Base-by-base conservation (phyloP, 208 protist species). In the Leishmania mexicana region DNA sequence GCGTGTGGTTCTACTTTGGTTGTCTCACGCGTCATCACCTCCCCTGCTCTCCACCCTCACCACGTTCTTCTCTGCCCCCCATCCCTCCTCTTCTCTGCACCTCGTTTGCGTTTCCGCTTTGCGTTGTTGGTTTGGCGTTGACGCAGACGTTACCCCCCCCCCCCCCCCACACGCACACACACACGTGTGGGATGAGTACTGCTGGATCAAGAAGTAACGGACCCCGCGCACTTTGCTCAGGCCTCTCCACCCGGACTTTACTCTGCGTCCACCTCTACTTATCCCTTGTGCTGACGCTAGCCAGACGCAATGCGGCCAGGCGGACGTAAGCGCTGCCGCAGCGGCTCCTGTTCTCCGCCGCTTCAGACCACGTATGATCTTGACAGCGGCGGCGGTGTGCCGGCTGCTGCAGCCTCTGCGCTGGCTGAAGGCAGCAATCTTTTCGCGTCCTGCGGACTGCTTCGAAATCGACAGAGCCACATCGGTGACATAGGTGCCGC, bases 341-440 rank as follows among this genome's bases (percentile, higher is more conserved):
- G 77, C 28, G 82, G 57, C 45, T 85, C 82, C 35, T 53, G 53
- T 6, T 85, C 82, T 2, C 82, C 82, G 3, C 78, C 82, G 13
- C 72, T 81, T 49, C 68, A 49, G 42, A 17, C 65, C 0, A 38
- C 65, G 31, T 70, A 53, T 47, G 75, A 6, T 3, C 11, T 24
- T 17, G 21, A 11, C 35, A n/a, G 35, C 15, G 15, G 35, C 3
- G 51, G 71, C 47, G 71, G 73, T 62, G 51, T 10, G 38, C 51
- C 53, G 1, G 58, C 19, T n/a, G 49, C 13, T 21, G 5, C 51
- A 28, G 47, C 24, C 49, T 40, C 35, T 38, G 35, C 42, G 24
- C 38, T 35, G 45, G 19, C 10, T 31, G 35, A 15, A 53, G 6
- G 42, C 40, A 21, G 21, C 28, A 4, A 24, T 35, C 42, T 72